Conservation (phyloP, 805 yeast species). For the Sugiyamaella valdiviana region DNA sequence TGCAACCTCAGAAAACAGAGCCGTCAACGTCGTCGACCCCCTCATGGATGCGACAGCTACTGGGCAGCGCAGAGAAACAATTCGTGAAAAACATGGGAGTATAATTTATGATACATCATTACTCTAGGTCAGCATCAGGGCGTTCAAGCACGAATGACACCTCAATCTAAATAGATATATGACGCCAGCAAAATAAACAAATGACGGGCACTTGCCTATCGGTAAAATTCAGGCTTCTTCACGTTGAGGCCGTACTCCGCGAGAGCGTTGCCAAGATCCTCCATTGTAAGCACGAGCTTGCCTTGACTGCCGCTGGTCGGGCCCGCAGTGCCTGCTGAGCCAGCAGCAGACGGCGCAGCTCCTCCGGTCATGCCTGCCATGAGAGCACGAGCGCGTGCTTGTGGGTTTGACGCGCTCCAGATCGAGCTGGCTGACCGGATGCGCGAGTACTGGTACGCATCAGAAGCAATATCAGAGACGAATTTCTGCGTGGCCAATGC, state of each 20-base stretch:
- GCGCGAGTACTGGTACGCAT: slow-evolving; percentile 91
- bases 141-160: no score
- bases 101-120: no score
- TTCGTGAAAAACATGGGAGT: no score
- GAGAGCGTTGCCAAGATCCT: slow-evolving; percentile 85
- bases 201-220: slow-evolving; percentile 39
- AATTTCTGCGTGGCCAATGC: slow-evolving; percentile 97
- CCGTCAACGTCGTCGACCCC: slow-evolving; percentile 2
- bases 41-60: slow-evolving; percentile 1
- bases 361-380: slow-evolving; percentile 52
- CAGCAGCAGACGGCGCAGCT: slow-evolving; percentile 40
- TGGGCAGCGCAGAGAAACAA: slow-evolving; percentile 5
- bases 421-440: slow-evolving; percentile 85
- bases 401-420: slow-evolving; percentile 80
- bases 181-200: no score
- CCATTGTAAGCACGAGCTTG: slow-evolving; percentile 85
- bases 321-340: slow-evolving; percentile 22
- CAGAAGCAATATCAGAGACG: slow-evolving; percentile 88
- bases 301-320: background rate
- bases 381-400: slow-evolving; percentile 73
- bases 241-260: slow-evolving; percentile 90
- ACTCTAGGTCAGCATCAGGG: no score
- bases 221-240: slow-evolving; percentile 87
- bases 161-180: no score
- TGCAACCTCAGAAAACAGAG: no score